A percentile compares a stretch with the other conserved stretches of the same genome.
Conservation (phyloP, 257 asterid genomes). For the Echites panduratus region DNA sequence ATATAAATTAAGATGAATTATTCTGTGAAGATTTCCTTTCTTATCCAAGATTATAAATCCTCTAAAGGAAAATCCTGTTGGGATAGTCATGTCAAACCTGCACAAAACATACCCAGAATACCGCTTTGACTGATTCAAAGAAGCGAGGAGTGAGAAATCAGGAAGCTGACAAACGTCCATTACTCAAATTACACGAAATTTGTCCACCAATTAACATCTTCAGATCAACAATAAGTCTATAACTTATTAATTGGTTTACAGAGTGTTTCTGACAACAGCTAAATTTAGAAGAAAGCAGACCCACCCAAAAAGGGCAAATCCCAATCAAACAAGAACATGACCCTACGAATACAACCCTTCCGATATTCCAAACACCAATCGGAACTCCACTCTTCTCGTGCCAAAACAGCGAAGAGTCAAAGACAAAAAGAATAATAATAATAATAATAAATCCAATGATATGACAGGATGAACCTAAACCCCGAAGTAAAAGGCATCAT, state of each 20-base stretch:
- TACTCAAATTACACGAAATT: neutral
- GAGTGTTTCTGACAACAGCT: too few relatives aligned
- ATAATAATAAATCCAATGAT: too few relatives aligned
- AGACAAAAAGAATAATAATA: too few relatives aligned
- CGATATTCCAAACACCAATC: neutral
- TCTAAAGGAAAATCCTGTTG: neutral
- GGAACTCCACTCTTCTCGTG: neutral
- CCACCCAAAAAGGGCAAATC: neutral
- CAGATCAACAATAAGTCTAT: too few relatives aligned
- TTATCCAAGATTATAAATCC: neutral
- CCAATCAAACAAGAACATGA: neutral
- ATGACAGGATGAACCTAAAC: slow-evolving; percentile 3
- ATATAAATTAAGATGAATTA: too few relatives aligned
- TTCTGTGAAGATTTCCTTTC: neutral
- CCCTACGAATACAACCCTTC: neutral
- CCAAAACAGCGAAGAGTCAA: too few relatives aligned
- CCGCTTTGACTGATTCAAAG: neutral
- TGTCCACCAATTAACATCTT: neutral
- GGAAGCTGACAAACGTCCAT: neutral
- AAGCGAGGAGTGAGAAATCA: neutral
- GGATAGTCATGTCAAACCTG: neutral
- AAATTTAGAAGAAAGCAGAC: too few relatives aligned
- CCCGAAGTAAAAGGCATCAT: neutral
- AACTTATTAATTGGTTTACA: too few relatives aligned
- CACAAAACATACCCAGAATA: too few relatives aligned